Conservation (phyloP, 352 stramenopile genomes). For the Peronospora destructor region DNA sequence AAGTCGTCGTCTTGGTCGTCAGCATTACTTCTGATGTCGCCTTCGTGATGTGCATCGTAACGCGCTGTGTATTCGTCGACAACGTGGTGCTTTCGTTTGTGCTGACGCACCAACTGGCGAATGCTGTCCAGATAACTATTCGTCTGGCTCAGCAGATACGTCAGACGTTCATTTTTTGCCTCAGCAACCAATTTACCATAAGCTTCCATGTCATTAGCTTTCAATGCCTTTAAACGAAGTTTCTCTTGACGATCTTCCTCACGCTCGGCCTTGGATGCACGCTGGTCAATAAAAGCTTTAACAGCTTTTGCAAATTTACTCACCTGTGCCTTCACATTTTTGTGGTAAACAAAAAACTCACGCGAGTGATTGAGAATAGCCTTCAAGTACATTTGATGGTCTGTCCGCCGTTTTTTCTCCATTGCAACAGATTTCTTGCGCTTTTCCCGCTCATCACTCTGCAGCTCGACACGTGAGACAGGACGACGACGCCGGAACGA, state of each 20-base stretch:
- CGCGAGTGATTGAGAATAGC: slow-evolving; percentile 77
- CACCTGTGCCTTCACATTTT: slow-evolving; percentile 70
- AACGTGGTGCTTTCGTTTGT: slow-evolving; percentile 82
- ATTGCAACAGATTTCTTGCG: slow-evolving; percentile 77
- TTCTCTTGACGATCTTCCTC: slow-evolving; percentile 86
- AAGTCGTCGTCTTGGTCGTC: slow-evolving; percentile 66
- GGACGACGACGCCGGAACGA: slow-evolving; percentile 68
- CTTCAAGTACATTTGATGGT: slow-evolving; percentile 77
- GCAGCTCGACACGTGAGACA: slow-evolving; percentile 51
- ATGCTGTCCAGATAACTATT: slow-evolving; percentile 96
- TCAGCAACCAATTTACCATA: slow-evolving; percentile 96
- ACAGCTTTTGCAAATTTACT: slow-evolving; percentile 60
- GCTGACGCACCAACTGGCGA: slow-evolving; percentile 85
- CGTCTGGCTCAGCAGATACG: slow-evolving; percentile 94
- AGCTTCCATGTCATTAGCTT: slow-evolving; percentile 95
- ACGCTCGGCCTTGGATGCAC: slow-evolving; percentile 67
- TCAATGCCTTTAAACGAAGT: slow-evolving; percentile 83
- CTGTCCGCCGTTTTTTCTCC: slow-evolving; percentile 71
- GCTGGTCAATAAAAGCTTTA: slow-evolving; percentile 75
- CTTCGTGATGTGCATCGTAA: slow-evolving; percentile 33
- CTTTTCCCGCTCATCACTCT: slow-evolving; percentile 68
- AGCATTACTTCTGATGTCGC: slow-evolving; percentile 14
- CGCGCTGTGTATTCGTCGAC: slow-evolving; percentile 37
- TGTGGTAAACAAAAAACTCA: slow-evolving; percentile 84
- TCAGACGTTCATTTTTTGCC: slow-evolving; percentile 96